Evolutionary conservation across 441 rosid species (phyloP).

Genomic region (Populus hybrid): DNA sequence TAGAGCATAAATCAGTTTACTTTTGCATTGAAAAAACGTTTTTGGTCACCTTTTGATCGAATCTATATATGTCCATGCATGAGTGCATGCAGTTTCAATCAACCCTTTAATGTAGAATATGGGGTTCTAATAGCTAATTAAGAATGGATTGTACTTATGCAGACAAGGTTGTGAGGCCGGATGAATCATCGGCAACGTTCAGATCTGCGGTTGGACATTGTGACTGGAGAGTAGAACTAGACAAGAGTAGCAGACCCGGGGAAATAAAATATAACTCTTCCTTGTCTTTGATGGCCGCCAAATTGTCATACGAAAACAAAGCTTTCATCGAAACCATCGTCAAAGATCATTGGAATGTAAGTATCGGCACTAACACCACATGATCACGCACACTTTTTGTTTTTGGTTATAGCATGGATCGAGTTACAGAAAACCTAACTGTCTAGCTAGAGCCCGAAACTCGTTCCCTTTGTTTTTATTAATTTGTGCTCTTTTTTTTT

Average conservation of each 20-base stretch:
- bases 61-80: neutral
- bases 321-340: conserved; percentile 37
- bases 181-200: conserved; percentile 40
- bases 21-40: too few species aligned
- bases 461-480: too few species aligned
- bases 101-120: too few species aligned
- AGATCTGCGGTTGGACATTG: conserved; percentile 35
- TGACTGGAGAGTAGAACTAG: conserved; percentile 51
- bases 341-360: conserved; percentile 4
- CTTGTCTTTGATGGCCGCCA: conserved; percentile 69
- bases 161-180: conserved; percentile 47
- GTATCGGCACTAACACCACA: too few species aligned
- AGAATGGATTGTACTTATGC: conserved; percentile 4
- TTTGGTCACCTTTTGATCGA: too few species aligned
- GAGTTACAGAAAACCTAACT: too few species aligned
- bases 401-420: too few species aligned
- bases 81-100: neutral
- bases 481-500: too few species aligned
- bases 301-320: conserved; percentile 59
- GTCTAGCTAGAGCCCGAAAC: too few species aligned
- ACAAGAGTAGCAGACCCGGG: conserved; percentile 5
- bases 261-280: conserved; percentile 36
- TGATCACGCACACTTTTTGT: too few species aligned
- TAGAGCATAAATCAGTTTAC: too few species aligned
- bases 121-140: neutral